Evolutionary conservation across 352 stramenopile genomes (phyloP).

Genomic region (Globisporangium camurandrum): DNA sequence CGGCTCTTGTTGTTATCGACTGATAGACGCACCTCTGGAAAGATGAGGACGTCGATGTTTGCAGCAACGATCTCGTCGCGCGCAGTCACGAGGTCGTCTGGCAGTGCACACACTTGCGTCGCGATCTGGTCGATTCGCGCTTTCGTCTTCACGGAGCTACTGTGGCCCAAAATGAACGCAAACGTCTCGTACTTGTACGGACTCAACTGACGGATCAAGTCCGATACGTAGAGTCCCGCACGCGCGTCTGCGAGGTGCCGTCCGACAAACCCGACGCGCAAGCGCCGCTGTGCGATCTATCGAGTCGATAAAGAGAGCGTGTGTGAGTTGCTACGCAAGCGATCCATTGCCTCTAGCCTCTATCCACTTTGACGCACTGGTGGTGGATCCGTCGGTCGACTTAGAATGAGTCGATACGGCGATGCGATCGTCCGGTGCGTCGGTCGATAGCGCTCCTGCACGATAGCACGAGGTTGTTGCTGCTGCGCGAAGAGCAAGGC

Average conservation of each 20-base stretch:
- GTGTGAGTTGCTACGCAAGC: not conserved
- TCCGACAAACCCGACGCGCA: conserved; percentile 62
- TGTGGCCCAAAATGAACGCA: conserved; percentile 53
- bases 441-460: conserved; percentile 31
- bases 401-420: conserved; percentile 16
- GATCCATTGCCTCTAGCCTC: not conserved
- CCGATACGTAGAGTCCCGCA: conserved; percentile 51
- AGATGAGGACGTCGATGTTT: conserved; percentile 61
- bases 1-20: not conserved
- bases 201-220: conserved; percentile 53
- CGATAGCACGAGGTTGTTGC: too few relatives aligned
- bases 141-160: conserved; percentile 38
- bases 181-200: conserved; percentile 59
- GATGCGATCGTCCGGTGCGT: conserved; percentile 42
- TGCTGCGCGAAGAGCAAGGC: conserved; percentile 29
- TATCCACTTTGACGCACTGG: conserved; percentile 2
- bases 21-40: conserved; percentile 54
- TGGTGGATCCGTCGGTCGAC: conserved; percentile 1
- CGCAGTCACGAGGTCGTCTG: conserved; percentile 32
- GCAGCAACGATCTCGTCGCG: conserved; percentile 41
- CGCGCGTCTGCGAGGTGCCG: conserved; percentile 45
- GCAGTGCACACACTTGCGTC: conserved; percentile 48
- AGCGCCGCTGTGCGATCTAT: conserved; percentile 23
- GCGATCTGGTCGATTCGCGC: conserved; percentile 42
- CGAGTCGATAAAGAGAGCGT: not conserved